Conservation (phyloP, 2,329 filamentous ascomycete genomes). For the Beauveria asiatica region DNA sequence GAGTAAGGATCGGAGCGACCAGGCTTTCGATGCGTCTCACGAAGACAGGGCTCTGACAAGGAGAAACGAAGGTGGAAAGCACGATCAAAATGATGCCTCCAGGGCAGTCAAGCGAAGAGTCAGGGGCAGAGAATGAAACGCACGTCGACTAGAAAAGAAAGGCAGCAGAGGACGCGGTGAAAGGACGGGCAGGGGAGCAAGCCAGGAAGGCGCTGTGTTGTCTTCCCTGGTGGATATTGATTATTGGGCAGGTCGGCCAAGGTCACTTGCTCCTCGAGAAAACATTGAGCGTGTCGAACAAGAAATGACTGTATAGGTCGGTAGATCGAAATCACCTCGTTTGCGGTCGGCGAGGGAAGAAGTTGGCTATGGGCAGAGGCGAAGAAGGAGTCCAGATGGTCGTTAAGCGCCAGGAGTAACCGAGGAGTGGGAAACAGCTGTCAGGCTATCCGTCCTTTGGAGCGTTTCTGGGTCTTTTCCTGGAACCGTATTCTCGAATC, state of each 20-base stretch:
- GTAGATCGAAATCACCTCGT: not conserved
- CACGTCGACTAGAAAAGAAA: slow-evolving; percentile 6
- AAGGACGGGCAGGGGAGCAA: not conserved
- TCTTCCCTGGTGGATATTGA: not conserved
- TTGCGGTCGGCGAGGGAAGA: slow-evolving; percentile 12
- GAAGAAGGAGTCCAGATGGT: not conserved
- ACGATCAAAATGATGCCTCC: not conserved
- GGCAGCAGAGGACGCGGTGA: slow-evolving; percentile 2
- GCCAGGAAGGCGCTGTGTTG: not conserved
- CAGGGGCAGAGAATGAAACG: not conserved
- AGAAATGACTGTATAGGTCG: slow-evolving; percentile 3
- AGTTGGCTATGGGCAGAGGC: slow-evolving; percentile 14
- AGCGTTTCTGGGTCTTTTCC: not conserved
- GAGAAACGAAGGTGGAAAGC: slow-evolving; percentile 14
- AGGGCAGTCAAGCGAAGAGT: slow-evolving; percentile 8
- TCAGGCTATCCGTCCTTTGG: not conserved
- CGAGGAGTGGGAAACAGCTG: not conserved
- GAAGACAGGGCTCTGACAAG: not conserved
- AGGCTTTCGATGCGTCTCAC: not conserved
- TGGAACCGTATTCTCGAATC: not conserved
- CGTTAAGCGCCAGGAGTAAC: slow-evolving; percentile 5
- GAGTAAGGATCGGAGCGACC: slow-evolving; percentile 11
- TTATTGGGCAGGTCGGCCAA: slow-evolving; percentile 1
- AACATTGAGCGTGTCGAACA: not conserved
- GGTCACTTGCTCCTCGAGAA: slow-evolving; percentile 1